These are phyloP conservation scores for Fusarium tanahbumbuense DNA, from an alignment of 2,329 filamentous ascomycete genomes.

Conservation along the genomic window DNA sequence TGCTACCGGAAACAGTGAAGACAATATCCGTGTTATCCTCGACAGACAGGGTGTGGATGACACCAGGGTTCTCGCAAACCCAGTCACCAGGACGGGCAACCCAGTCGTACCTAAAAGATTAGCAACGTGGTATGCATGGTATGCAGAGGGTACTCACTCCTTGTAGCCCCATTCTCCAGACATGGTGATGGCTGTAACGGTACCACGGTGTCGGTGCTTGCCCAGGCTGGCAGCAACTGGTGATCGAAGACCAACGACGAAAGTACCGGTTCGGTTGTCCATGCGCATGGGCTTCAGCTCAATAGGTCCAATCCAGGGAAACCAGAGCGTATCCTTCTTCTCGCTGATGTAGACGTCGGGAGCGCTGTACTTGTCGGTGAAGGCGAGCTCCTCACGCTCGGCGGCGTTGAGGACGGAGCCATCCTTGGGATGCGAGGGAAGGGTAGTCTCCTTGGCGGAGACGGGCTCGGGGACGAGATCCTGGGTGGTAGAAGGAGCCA, in stretches of 20 bases:
- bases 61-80: constrained; percentile 43
- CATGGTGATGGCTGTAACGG: constrained; percentile 38
- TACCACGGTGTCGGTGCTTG: constrained; percentile 36
- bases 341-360: constrained; percentile 43
- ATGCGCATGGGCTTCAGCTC: constrained; percentile 36
- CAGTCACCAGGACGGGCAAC: constrained; percentile 42
- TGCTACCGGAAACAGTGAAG: constrained; percentile 42
- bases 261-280: constrained; percentile 36
- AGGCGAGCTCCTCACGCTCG: constrained; percentile 34
- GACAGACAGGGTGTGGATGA: constrained; percentile 42
- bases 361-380: constrained; percentile 45
- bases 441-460: constrained; percentile 15
- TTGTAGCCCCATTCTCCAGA: constrained; percentile 44
- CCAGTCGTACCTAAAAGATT: constrained; percentile 42
- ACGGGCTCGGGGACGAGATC: constrained; percentile 25
- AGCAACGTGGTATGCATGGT: not conserved
- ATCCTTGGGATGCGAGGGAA: constrained; percentile 19
- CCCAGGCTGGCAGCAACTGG: constrained; percentile 31
- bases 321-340: constrained; percentile 40
- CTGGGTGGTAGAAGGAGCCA: constrained; percentile 26
- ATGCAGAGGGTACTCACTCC: constrained; percentile 1
- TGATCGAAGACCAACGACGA: constrained; percentile 33
- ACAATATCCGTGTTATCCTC: constrained; percentile 42
- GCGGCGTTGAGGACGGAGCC: constrained; percentile 18
- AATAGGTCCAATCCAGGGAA: constrained; percentile 37